A percentile compares a stretch with the other conserved stretches of the same genome.
These are phyloP conservation scores for Heteromeles arbutifolia DNA, from an alignment of 306 rosid genomes.

Conservation along the genomic window DNA sequence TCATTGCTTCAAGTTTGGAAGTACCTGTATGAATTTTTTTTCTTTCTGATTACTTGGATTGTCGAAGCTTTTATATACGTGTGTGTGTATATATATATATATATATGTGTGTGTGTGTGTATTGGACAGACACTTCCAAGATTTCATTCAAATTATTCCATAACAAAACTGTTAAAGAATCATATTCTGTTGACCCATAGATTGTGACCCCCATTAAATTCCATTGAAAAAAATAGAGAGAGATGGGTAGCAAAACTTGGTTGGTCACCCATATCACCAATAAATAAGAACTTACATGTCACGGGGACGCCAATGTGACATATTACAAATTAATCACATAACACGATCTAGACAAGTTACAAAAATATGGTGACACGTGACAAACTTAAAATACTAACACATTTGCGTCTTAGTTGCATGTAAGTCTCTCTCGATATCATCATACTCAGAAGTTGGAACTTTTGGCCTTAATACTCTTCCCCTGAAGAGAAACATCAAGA, in stretches of 20 bases:
- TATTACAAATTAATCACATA: background rate
- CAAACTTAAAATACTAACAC: too few relatives aligned
- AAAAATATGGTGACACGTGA: too few relatives aligned
- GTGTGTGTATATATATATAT: background rate
- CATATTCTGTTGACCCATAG: slow-evolving; percentile 4
- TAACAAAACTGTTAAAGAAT: slow-evolving; percentile 11
- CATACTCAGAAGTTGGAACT: background rate
- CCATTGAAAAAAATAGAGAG: background rate
- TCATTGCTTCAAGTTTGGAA: slow-evolving; percentile 28
- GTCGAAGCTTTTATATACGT: background rate
- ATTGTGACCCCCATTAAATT: slow-evolving; percentile 3
- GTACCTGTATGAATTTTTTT: background rate
- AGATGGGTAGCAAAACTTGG: background rate
- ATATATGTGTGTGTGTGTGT: too few relatives aligned
- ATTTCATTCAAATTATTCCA: slow-evolving; percentile 1
- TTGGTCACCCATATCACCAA: background rate
- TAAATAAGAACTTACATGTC: background rate
- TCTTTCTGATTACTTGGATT: background rate
- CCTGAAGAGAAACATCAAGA: background rate
- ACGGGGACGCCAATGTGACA: accelerated
- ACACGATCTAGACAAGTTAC: background rate
- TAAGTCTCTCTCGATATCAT: background rate
- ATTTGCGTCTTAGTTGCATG: too few relatives aligned
- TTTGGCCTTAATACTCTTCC: background rate
- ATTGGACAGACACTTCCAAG: background rate